phyloP scores from a whole-genome alignment of 176 grass and related monocot species.

The Oryza nivara region DNA sequence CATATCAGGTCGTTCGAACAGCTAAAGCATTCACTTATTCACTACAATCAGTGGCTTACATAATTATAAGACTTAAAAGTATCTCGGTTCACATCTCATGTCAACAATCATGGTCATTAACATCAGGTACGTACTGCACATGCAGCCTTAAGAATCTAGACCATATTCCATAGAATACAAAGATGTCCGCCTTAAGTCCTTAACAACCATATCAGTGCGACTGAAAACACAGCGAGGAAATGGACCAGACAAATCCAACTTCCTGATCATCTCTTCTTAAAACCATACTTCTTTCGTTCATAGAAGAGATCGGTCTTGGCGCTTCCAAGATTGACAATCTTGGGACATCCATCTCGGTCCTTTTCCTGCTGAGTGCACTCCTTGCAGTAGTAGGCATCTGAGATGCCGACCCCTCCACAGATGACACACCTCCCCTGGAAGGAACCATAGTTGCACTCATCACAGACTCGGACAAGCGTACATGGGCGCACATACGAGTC shows the following conservation, averaged over 20 bases:
- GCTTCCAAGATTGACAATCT: conserved; percentile 86
- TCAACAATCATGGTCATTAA: conserved; percentile 11
- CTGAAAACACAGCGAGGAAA: not conserved
- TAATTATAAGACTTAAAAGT: no score
- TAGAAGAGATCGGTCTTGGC: conserved; percentile 92
- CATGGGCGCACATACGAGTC: conserved; percentile 81
- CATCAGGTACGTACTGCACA: conserved; percentile 3
- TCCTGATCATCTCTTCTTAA: conserved; percentile 49
- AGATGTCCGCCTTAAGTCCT: not conserved
- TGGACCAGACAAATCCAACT: not conserved
- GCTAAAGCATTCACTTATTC: not conserved
- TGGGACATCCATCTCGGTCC: conserved; percentile 77
- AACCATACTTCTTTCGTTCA: conserved; percentile 66
- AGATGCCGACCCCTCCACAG: conserved; percentile 79
- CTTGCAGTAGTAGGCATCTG: conserved; percentile 87
- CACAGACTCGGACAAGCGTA: conserved; percentile 73
- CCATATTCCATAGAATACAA: conserved; percentile 9
- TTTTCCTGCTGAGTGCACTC: conserved; percentile 92
- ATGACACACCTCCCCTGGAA: conserved; percentile 91
- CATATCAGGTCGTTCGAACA: not conserved
- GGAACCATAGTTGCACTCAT: conserved; percentile 87
- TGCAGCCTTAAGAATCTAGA: not conserved
- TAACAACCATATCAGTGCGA: not conserved
- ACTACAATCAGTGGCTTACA: not conserved
- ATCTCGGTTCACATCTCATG: conserved; percentile 18